Evolutionary conservation across 73 alveolate species (phyloP), one percentile per base, ranked within the genome.

Genomic region (Tetrahymena borealis): DNA sequence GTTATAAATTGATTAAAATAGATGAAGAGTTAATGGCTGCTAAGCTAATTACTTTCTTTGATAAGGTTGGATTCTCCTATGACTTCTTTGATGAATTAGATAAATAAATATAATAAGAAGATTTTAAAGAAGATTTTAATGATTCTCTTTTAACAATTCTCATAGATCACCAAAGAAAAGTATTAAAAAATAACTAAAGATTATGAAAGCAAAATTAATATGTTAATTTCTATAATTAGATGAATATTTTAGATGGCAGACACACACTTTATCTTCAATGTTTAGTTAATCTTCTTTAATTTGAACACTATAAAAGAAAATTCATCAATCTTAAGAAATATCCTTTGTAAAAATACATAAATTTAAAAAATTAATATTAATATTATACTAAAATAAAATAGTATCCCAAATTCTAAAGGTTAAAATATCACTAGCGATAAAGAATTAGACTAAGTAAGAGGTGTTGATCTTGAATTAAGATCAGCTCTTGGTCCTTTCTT

Each of bases 21-120:
- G 85, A n/a, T n/a, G 85, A 60, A n/a, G 85, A 60, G n/a, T 60
- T 60, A 35, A 60, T 60, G 85, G 85, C 85, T 60, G 85, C 85
- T 24, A 60, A 60, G 35, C 9, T 60, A 9, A 28, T 60, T 20
- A 60, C 85, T 15, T 60, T 60, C 85, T 60, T 60, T 60, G 85
- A 60, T 5, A 60, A 60, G 28, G 85, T 60, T n/a, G 85, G 85
- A 32, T 60, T 60, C 28, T 7, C 37, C 15, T 60, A 60, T 60
- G 85, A 60, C 28, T 60, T 60, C 37, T 60, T 60, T 60, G 85
- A 60, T 24, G 85, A 60, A 60, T 4, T 60, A 20, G 85, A 60
- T 28, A 60, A 60, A 35, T 28, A 60, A 60, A 60, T 60, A 60
- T 60, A 60, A 60, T 60, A 60, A 35, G 85, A 60, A 60, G 85